Evolutionary conservation across 148 eudicot species (phyloP), one percentile per base, ranked within the genome.

Genomic region (Euryodendron excelsum): DNA sequence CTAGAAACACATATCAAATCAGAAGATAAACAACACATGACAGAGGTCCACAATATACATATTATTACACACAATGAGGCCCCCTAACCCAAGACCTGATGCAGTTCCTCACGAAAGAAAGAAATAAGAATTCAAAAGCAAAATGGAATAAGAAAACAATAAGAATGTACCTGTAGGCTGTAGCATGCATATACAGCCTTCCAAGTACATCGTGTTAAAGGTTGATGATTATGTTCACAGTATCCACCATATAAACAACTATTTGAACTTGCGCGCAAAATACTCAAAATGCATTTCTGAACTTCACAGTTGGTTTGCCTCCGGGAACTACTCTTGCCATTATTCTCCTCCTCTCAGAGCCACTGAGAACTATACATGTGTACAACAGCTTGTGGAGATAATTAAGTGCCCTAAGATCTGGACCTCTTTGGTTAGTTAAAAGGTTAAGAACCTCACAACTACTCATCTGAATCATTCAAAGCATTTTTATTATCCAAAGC

Each of bases 401-500:
- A 41, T 18, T n/a, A 47, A 21, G 33, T 52, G 20, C 12, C 23
- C 15, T 58, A 37, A 23, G n/a, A 53, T 53, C 63, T 39, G 25
- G 74, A 53, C 56, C 58, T 66, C 79, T 0, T 73, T 55, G 1
- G 21, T 55, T 34, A 41, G 47, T 30, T 41, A 59, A 4, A 8
- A 3, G 34, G 47, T 34, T 59, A 56, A 65, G 25, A 2, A 58
- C 28, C 28, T n/a, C 37, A n/a, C 34, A 50, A n/a, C 25, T 23
- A 70, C 80, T 52, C 67, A 55, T 41, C 15, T 12, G 21, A 72
- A 33, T 70, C 56, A 61, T 62, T 41, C 84, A 93, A 7, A 91
- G 76, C 96, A 90, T 90, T 75, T 90, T 91, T 45, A 88, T 80
- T 30, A 91, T 71, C 98, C 97, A 93, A 64, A 95, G 94, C 85